Percentiles rank a stretch among this genome's conserved stretches.
Conservation (phyloP, 2,329 filamentous ascomycete species). For the Aspergillus tamarii region DNA sequence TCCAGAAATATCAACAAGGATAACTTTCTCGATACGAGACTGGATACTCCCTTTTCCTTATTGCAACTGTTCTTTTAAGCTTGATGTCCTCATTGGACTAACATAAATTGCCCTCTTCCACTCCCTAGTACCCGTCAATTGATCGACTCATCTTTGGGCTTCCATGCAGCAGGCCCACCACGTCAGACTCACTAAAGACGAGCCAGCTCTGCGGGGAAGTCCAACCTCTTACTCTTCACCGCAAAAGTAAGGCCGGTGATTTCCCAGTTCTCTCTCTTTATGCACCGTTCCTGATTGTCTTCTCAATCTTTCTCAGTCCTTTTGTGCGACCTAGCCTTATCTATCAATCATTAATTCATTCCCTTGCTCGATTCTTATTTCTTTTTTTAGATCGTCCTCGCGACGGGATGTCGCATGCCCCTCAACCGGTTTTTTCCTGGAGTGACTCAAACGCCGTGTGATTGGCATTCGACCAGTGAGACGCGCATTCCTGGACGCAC, state of each 20-base stretch:
- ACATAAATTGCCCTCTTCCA: background rate
- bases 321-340: slow-evolving; percentile 1
- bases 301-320: slow-evolving; percentile 7
- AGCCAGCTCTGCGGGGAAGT: slow-evolving; percentile 21
- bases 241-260: slow-evolving; percentile 15
- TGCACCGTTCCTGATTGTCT: slow-evolving; percentile 22
- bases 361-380: slow-evolving; percentile 8
- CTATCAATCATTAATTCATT: slow-evolving; percentile 9
- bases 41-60: background rate
- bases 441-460: slow-evolving; percentile 33
- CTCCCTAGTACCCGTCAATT: background rate
- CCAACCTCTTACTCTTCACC: slow-evolving; percentile 22
- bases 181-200: slow-evolving; percentile 22
- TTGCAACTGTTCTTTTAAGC: background rate
- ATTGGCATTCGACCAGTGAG: slow-evolving; percentile 30
- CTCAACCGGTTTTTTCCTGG: slow-evolving; percentile 25
- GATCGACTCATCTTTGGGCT: slow-evolving; percentile 24
- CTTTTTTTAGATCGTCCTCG: slow-evolving; percentile 12
- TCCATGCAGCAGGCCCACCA: slow-evolving; percentile 33
- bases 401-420: slow-evolving; percentile 33
- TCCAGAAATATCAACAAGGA: background rate
- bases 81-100: background rate
- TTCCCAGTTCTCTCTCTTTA: slow-evolving; percentile 9
- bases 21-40: background rate
- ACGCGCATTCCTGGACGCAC: slow-evolving; percentile 22